Evolutionary conservation across 495 filamentous ascomycete species (phyloP).

Genomic region (Penicillium paradoxum): DNA sequence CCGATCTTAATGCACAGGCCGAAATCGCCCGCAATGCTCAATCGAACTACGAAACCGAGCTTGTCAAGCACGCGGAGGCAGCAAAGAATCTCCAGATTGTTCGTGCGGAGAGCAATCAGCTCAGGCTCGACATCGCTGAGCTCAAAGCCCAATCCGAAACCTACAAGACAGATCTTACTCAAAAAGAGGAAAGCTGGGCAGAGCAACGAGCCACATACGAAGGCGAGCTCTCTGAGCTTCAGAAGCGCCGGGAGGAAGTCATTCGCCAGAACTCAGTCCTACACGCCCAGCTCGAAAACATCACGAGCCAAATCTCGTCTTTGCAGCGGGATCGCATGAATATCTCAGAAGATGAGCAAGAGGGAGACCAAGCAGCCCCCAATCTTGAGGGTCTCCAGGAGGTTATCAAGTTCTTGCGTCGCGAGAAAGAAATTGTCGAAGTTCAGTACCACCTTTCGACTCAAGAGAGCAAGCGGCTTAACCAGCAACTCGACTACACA

Average conservation of each 20-base stretch:
- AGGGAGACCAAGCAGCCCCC: slow-evolving; percentile 36
- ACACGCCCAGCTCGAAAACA: slow-evolving; percentile 79
- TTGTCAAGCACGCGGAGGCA: slow-evolving; percentile 91
- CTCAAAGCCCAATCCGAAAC: slow-evolving; percentile 75
- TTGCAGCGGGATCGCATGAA: slow-evolving; percentile 67
- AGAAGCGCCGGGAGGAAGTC: slow-evolving; percentile 71
- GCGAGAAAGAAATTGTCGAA: slow-evolving; percentile 96
- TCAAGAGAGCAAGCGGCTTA: slow-evolving; percentile 78
- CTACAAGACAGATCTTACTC: slow-evolving; percentile 65
- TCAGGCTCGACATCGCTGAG: slow-evolving; percentile 69
- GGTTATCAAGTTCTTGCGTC: slow-evolving; percentile 82
- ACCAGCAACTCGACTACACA: slow-evolving; percentile 83
- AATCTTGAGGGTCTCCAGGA: slow-evolving; percentile 75
- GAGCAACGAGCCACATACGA: slow-evolving; percentile 77
- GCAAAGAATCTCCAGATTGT: slow-evolving; percentile 74
- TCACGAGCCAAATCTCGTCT: slow-evolving; percentile 68
- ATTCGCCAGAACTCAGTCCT: slow-evolving; percentile 81
- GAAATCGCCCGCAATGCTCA: slow-evolving; percentile 90
- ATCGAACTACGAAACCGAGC: slow-evolving; percentile 88
- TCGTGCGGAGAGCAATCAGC: slow-evolving; percentile 71
- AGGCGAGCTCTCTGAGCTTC: slow-evolving; percentile 72
- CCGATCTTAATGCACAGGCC: slow-evolving; percentile 87
- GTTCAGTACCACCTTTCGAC: slow-evolving; percentile 85
- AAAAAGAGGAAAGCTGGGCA: slow-evolving; percentile 82
- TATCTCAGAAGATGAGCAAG: slow-evolving; percentile 34